Evolutionary conservation across 1,284 basidiomycete species (phyloP).

Genomic region (Melanopsichium pennsylvanicum): DNA sequence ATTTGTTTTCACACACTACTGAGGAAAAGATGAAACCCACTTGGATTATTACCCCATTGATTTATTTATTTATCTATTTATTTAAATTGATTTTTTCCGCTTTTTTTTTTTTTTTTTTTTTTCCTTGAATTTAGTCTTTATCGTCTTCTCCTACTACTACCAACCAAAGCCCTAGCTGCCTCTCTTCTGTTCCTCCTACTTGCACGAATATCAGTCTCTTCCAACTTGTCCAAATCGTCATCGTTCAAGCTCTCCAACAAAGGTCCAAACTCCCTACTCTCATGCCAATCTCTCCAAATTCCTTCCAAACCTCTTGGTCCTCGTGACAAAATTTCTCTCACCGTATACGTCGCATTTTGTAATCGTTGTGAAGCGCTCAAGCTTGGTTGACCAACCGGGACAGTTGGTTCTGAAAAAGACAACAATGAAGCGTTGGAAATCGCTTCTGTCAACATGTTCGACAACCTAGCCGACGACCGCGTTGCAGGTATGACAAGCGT

Average conservation of each 20-base stretch:
- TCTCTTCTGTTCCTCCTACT: constrained; percentile 53
- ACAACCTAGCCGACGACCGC: constrained; percentile 33
- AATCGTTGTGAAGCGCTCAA: constrained; percentile 28
- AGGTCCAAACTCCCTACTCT: constrained; percentile 90
- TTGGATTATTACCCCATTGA: too few species aligned
- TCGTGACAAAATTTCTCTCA: constrained; percentile 52
- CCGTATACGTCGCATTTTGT: constrained; percentile 37
- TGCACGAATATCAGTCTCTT: constrained; percentile 53
- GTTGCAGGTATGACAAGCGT: constrained; percentile 7
- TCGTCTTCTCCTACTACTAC: constrained; percentile 14
- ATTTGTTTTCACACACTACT: too few species aligned
- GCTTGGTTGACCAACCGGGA: not conserved
- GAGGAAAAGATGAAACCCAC: too few species aligned
- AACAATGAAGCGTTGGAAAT: not conserved
- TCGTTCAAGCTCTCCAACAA: constrained; percentile 82
- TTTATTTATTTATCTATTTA: too few species aligned
- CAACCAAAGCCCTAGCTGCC: constrained; percentile 31
- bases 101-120: too few species aligned
- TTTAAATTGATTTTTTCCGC: too few species aligned
- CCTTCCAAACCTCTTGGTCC: constrained; percentile 84
- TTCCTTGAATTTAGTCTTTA: too few species aligned
- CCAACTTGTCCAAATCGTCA: constrained; percentile 82
- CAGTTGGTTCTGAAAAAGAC: too few species aligned
- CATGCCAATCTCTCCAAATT: constrained; percentile 93
- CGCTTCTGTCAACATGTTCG: constrained; percentile 13